A percentile compares a stretch with the other conserved stretches of the same genome.
Evolutionary conservation across 345 rosid species (phyloP).

Genomic region (Citrus hindsii): DNA sequence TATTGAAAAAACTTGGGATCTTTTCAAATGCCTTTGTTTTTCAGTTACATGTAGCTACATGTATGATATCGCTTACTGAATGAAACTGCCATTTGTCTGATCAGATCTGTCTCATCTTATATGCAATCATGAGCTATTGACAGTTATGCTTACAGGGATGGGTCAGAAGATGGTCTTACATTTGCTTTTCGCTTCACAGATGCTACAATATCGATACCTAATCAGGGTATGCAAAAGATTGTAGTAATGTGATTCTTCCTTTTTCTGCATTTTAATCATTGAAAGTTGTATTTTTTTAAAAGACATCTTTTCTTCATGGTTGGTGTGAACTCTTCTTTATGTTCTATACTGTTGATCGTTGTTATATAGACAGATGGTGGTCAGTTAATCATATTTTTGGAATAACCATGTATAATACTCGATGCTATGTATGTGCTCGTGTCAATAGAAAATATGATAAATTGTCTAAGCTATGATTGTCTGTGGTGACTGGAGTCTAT

Average conservation of each 20-base stretch:
- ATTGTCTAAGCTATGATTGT: neutral
- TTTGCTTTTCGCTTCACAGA: conserved; percentile 98
- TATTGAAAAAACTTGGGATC: neutral
- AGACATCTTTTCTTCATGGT: neutral
- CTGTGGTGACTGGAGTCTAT: neutral
- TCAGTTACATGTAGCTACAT: neutral
- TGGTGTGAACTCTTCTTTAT: neutral
- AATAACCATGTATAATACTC: neutral
- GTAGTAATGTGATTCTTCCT: conserved; percentile 4
- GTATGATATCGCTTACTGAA: neutral
- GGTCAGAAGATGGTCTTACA: conserved; percentile 83
- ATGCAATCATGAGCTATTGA: conserved; percentile 21
- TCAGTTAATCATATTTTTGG: neutral
- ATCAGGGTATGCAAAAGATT: conserved; percentile 65
- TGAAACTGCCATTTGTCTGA: neutral
- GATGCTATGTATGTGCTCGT: neutral
- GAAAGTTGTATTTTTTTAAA: too few relatives aligned
- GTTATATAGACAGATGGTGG: neutral
- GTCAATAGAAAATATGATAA: neutral
- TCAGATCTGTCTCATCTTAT: neutral
- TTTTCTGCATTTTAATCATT: neutral
- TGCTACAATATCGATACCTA: conserved; percentile 67
- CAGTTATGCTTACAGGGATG: conserved; percentile 58
- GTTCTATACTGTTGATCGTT: neutral
- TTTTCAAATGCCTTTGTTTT: neutral